Evolutionary conservation across 2,329 filamentous ascomycete species (phyloP).

Genomic region (Ciborinia camelliae): DNA sequence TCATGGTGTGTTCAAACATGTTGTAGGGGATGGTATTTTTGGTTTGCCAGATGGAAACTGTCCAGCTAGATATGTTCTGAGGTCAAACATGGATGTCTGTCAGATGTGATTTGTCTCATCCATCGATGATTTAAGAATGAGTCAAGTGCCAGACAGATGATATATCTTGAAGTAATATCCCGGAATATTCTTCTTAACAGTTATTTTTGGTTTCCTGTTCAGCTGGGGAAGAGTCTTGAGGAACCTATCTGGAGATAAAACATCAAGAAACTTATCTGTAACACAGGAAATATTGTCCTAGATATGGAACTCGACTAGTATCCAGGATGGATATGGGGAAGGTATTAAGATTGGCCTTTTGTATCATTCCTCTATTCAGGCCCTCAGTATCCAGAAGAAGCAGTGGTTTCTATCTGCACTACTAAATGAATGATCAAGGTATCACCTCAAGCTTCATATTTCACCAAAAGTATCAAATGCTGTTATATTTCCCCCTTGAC

Average conservation of each 20-base stretch:
- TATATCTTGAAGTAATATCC: background rate
- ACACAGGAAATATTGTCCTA: background rate
- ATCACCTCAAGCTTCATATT: background rate
- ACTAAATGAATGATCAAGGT: background rate
- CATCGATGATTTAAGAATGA: background rate
- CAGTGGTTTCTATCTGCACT: background rate
- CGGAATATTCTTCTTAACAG: background rate
- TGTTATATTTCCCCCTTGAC: too few relatives aligned
- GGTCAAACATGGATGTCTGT: background rate
- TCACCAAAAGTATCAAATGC: background rate
- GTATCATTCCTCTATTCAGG: background rate
- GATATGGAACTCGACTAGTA: background rate
- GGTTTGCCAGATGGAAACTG: background rate
- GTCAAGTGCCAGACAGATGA: background rate
- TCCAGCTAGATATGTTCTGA: background rate
- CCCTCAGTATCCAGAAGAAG: too few relatives aligned
- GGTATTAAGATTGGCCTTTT: background rate
- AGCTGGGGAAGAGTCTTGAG: rapidly evolving
- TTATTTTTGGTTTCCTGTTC: background rate
- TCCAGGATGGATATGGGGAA: background rate
- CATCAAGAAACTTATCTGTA: background rate
- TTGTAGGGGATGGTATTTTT: background rate
- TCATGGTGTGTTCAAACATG: background rate
- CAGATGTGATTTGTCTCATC: too few relatives aligned
- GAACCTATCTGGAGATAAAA: too few relatives aligned